Percentiles rank a stretch among this genome's conserved stretches.
phyloP scores from a whole-genome alignment of 805 yeast species.

The Barnettozyma wickerhamii region DNA sequence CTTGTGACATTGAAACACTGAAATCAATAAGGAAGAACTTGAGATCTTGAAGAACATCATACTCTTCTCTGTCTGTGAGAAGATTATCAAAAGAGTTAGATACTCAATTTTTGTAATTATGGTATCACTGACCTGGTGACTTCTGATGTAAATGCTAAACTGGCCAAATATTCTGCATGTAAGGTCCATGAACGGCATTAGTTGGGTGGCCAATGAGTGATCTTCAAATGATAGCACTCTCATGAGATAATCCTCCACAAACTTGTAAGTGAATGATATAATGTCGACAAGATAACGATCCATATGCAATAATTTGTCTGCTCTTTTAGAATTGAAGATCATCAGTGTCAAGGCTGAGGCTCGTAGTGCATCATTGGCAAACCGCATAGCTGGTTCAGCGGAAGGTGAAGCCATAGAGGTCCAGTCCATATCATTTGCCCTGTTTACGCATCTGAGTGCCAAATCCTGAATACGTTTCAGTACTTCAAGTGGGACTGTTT shows the following conservation, averaged over 20 bases:
- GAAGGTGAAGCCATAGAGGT: constrained; percentile 1
- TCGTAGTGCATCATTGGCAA: too few species aligned
- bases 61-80: constrained; percentile 23
- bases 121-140: constrained; percentile 40
- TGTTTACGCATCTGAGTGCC: constrained; percentile 26
- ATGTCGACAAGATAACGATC: constrained; percentile 41
- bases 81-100: constrained; percentile 38
- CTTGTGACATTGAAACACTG: constrained; percentile 26
- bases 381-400: constrained; percentile 13
- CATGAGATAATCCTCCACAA: constrained; percentile 29
- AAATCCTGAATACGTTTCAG: constrained; percentile 31
- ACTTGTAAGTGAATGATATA: constrained; percentile 34
- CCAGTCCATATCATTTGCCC: constrained; percentile 22
- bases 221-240: constrained; percentile 8
- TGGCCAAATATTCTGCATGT: constrained; percentile 14
- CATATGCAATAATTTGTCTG: constrained; percentile 41
- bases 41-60: constrained; percentile 19
- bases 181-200: constrained; percentile 5
- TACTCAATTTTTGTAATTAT: constrained; percentile 58
- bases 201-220: background rate
- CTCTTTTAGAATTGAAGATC: constrained; percentile 36
- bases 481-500: constrained; percentile 21
- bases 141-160: constrained; percentile 17
- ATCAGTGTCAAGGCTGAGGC: constrained; percentile 31
- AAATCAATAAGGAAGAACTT: constrained; percentile 15